phyloP scores from a whole-genome alignment of 768 basidiomycete species.

The Lentinula guzmanii region DNA sequence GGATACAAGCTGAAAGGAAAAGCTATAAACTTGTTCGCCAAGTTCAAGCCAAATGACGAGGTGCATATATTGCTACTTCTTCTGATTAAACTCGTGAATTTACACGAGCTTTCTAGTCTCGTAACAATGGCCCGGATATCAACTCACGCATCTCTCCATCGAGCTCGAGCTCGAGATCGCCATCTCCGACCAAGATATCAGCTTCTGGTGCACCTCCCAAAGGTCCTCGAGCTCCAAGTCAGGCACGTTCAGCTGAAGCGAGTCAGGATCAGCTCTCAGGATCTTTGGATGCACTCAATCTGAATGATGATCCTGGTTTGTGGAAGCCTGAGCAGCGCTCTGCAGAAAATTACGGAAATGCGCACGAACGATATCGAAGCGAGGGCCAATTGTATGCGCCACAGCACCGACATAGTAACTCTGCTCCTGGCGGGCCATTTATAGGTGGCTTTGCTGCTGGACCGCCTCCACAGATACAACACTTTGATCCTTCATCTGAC shows the following conservation, averaged over 20 bases:
- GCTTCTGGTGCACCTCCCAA: slow-evolving; percentile 1
- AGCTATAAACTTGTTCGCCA: slow-evolving; percentile 6
- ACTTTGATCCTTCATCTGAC: neutral
- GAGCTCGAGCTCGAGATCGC: neutral
- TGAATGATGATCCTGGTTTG: slow-evolving; percentile 16
- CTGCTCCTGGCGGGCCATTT: slow-evolving; percentile 21
- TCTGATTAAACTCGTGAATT: neutral
- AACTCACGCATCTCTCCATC: neutral
- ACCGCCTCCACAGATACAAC: neutral
- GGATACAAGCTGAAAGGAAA: slow-evolving; percentile 10
- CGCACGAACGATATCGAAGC: neutral
- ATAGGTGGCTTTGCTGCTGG: slow-evolving; percentile 42
- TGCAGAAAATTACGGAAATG: neutral
- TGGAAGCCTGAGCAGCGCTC: neutral
- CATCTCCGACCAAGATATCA: neutral
- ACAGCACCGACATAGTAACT: neutral
- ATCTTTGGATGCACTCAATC: slow-evolving; percentile 24
- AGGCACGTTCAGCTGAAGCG: neutral
- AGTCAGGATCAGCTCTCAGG: slow-evolving; percentile 17
- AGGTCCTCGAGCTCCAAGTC: neutral
- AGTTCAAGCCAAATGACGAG: slow-evolving; percentile 5
- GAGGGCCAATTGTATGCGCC: neutral
- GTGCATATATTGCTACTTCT: neutral
- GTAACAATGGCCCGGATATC: slow-evolving; percentile 1
- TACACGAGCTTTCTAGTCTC: neutral